Evolutionary conservation across 805 yeast genomes (phyloP).

Genomic region (Candida morakotiae): DNA sequence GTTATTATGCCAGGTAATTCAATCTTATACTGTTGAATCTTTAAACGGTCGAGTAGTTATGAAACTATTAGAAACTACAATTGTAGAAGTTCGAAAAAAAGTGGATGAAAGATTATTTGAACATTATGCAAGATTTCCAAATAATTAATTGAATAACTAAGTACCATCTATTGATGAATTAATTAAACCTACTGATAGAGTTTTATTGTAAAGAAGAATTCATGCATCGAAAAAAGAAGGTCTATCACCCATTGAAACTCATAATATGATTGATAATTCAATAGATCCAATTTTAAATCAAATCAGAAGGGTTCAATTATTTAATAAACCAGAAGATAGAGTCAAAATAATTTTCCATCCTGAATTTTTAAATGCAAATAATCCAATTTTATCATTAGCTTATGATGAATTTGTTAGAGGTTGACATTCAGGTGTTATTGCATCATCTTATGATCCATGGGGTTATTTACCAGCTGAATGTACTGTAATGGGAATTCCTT

Average conservation of each 20-base stretch:
- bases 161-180: constrained; percentile 79
- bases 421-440: constrained; percentile 96
- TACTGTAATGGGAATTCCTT: constrained; percentile 99
- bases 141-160: constrained; percentile 42
- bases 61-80: constrained; percentile 83
- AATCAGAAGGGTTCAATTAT: constrained; percentile 85
- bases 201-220: constrained; percentile 84
- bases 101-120: constrained; percentile 87
- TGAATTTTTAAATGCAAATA: constrained; percentile 89
- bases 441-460: constrained; percentile 99
- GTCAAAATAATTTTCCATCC: constrained; percentile 98
- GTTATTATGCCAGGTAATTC: constrained; percentile 97
- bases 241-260: constrained; percentile 94
- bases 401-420: constrained; percentile 98
- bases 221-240: constrained; percentile 87
- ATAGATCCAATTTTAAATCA: constrained; percentile 89
- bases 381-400: constrained; percentile 89
- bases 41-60: constrained; percentile 95
- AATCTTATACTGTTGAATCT: constrained; percentile 93
- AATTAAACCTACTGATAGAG: constrained; percentile 82
- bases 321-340: constrained; percentile 84
- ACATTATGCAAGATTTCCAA: constrained; percentile 70
- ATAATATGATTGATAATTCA: constrained; percentile 91
- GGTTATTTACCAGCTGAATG: constrained; percentile 99
- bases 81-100: constrained; percentile 77